Evolutionary conservation across 208 protist species (phyloP).

Genomic region (Acanthamoeba lenticulata): DNA sequence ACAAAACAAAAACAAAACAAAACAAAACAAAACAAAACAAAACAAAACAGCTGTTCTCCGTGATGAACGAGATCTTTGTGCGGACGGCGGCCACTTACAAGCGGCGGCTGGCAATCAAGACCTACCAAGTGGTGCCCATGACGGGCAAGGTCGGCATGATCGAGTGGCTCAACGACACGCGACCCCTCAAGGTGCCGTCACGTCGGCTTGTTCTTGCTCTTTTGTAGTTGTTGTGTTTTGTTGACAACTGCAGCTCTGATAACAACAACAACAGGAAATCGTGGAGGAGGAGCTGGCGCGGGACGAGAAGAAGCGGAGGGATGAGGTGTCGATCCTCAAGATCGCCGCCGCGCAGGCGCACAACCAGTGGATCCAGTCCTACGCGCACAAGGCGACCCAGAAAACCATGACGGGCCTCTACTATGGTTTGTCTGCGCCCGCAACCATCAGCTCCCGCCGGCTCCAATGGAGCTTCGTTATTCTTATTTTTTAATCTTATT

Average conservation of each 20-base stretch:
- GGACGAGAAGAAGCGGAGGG: conserved; percentile 22
- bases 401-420: conserved; percentile 38
- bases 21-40: neutral
- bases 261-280: no score
- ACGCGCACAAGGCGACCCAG: conserved; percentile 24
- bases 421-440: conserved; percentile 58
- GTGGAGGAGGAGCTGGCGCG: conserved; percentile 80
- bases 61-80: conserved; percentile 90
- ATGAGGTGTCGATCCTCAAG: conserved; percentile 71
- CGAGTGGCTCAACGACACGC: conserved; percentile 91
- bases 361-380: conserved; percentile 77
- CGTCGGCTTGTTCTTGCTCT: no score
- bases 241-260: no score
- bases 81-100: conserved; percentile 39
- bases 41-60: conserved; percentile 19
- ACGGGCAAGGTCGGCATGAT: conserved; percentile 90
- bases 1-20: no score
- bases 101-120: conserved; percentile 82
- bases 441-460: no score
- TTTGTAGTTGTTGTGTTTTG: no score
- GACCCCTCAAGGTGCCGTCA: conserved; percentile 81
- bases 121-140: conserved; percentile 90
- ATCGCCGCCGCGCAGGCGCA: conserved; percentile 74
- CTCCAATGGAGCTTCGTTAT: no score
- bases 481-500: neutral